Conservation (phyloP, 108 stramenopile species). For the Cyclotella kingstonii region DNA sequence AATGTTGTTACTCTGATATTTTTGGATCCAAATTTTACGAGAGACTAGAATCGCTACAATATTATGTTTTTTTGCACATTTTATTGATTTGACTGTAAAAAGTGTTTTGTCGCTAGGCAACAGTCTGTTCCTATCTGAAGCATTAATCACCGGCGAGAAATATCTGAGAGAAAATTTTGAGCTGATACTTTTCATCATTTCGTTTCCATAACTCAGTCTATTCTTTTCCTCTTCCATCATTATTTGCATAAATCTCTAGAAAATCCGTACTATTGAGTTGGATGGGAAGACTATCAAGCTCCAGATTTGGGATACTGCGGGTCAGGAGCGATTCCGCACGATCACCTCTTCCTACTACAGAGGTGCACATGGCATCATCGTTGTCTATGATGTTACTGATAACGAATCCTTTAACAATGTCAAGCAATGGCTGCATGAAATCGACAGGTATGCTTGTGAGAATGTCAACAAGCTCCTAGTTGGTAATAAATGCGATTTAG, state of each 20-base stretch:
- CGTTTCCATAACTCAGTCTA: neutral
- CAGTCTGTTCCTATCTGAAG: too few relatives aligned
- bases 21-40: too few relatives aligned
- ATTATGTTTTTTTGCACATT: too few relatives aligned
- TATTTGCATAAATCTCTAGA: constrained; percentile 50
- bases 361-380: constrained; percentile 96
- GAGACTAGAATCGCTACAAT: too few relatives aligned
- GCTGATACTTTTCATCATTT: neutral
- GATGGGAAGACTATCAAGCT: constrained; percentile 99
- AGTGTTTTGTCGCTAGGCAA: too few relatives aligned
- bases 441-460: constrained; percentile 97
- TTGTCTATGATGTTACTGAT: constrained; percentile 98
- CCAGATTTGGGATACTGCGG: constrained; percentile 93
- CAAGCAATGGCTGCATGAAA: constrained; percentile 99
- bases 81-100: too few relatives aligned
- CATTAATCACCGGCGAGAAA: too few relatives aligned
- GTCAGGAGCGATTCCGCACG: constrained; percentile 90
- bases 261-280: constrained; percentile 98
- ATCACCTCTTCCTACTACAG: constrained; percentile 91
- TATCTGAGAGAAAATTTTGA: neutral
- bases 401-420: constrained; percentile 97
- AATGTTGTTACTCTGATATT: too few relatives aligned
- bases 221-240: neutral
- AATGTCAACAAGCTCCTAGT: constrained; percentile 99
- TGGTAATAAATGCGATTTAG: constrained; percentile 99